These are phyloP conservation scores for Malassezia slooffiae DNA, from an alignment of 1,284 basidiomycete species.

Conservation along the genomic window DNA sequence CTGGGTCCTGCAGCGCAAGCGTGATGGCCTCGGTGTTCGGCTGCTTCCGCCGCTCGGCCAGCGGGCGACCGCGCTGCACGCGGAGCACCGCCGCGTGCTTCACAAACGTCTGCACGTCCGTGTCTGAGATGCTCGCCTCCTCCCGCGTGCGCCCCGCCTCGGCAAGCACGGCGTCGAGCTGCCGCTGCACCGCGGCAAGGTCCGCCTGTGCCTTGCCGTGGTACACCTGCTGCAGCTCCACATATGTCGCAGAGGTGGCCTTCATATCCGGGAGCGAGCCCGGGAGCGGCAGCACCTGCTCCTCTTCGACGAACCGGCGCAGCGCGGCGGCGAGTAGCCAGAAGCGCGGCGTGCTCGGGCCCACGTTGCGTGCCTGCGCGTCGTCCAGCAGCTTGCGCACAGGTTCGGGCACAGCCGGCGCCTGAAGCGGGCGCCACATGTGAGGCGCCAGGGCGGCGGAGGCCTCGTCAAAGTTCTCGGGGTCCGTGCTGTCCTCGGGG, in stretches of 20 bases:
- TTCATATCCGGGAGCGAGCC: slow-evolving; percentile 89
- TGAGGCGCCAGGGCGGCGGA: slow-evolving; percentile 34
- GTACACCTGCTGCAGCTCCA: slow-evolving; percentile 67
- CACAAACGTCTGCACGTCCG: slow-evolving; percentile 67
- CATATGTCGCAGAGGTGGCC: slow-evolving; percentile 71
- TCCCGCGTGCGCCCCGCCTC: slow-evolving; percentile 15
- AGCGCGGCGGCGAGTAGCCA: slow-evolving; percentile 77
- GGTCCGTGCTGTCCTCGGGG: slow-evolving; percentile 62
- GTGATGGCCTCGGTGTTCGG: slow-evolving; percentile 33
- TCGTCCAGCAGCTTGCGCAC: slow-evolving; percentile 53
- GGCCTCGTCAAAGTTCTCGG: slow-evolving; percentile 76
- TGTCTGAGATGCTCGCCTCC: slow-evolving; percentile 46
- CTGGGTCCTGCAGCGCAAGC: slow-evolving; percentile 30
- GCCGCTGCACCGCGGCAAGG: slow-evolving; percentile 51
- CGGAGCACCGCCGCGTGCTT: slow-evolving; percentile 77
- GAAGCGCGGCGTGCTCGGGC: slow-evolving; percentile 50
- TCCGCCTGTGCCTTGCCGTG: slow-evolving; percentile 62
- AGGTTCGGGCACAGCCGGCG: slow-evolving; percentile 23
- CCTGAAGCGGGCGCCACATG: slow-evolving; percentile 35
- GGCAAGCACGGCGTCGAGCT: slow-evolving; percentile 35
- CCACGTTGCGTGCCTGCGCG: slow-evolving; percentile 48
- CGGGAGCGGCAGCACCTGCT: slow-evolving; percentile 52
- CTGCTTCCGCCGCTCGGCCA: slow-evolving; percentile 37
- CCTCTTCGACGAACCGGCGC: slow-evolving; percentile 50
- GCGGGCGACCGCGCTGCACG: slow-evolving; percentile 62